Conservation (phyloP, 2,329 filamentous ascomycete species). For the Harringtonia lauricola region DNA sequence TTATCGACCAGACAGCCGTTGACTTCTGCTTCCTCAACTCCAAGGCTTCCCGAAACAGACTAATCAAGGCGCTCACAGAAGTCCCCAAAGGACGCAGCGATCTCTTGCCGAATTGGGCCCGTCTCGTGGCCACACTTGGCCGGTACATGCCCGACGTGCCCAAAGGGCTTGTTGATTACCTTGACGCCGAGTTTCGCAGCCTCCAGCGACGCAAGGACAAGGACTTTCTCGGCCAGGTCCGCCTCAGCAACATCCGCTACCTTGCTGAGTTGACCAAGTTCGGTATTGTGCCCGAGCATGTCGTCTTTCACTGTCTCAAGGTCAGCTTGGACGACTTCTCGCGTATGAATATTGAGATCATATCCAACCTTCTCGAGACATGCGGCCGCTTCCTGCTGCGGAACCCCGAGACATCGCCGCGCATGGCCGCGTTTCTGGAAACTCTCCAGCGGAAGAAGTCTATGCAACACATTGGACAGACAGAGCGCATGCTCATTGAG, state of each 20-base stretch:
- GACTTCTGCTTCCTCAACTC: slow-evolving; percentile 99
- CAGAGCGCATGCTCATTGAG: slow-evolving; percentile 96
- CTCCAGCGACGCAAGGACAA: slow-evolving; percentile 95
- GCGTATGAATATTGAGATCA: slow-evolving; percentile 97
- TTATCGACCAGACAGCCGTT: slow-evolving; percentile 82
- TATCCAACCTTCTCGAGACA: slow-evolving; percentile 90
- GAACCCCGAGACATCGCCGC: slow-evolving; percentile 82
- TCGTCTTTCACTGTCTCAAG: slow-evolving; percentile 97
- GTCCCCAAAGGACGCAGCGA: slow-evolving; percentile 91
- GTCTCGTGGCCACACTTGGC: slow-evolving; percentile 83
- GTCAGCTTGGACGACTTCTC: slow-evolving; percentile 97
- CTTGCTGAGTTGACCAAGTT: slow-evolving; percentile 96
- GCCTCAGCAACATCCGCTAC: slow-evolving; percentile 92
- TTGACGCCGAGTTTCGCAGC: slow-evolving; percentile 94
- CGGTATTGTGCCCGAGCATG: slow-evolving; percentile 93
- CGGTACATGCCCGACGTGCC: slow-evolving; percentile 93
- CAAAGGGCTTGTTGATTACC: slow-evolving; percentile 79
- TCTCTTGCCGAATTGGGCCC: slow-evolving; percentile 81
- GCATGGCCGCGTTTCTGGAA: slow-evolving; percentile 90
- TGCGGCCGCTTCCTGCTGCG: slow-evolving; percentile 90
- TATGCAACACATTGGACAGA: slow-evolving; percentile 87
- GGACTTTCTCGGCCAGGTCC: slow-evolving; percentile 89
- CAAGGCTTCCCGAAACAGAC: slow-evolving; percentile 88
- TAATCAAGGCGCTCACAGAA: slow-evolving; percentile 88
- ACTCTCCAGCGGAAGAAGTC: slow-evolving; percentile 93